These are phyloP conservation scores for Sugiyamaella pinicola DNA, from an alignment of 1,139 yeast genomes.

Conservation along the genomic window DNA sequence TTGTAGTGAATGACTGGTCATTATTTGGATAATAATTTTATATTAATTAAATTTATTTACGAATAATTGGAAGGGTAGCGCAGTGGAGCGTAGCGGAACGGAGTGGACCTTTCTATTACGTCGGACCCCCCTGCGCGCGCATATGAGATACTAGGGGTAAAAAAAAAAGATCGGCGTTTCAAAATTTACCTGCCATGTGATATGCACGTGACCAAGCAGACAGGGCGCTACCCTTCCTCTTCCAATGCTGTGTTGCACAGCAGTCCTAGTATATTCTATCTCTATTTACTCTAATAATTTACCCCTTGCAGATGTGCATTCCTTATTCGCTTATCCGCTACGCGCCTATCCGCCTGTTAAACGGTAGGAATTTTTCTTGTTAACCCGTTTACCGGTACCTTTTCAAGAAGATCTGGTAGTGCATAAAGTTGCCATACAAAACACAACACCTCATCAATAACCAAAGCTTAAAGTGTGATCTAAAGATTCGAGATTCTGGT, in stretches of 20 bases:
- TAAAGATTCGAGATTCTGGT: background rate
- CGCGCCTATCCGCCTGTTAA: background rate
- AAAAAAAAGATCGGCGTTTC: no score
- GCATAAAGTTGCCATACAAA: slow-evolving; percentile 1
- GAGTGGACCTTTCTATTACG: no score
- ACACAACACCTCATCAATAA: slow-evolving; percentile 1
- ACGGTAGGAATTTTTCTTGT: background rate
- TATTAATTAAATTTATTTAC: background rate
- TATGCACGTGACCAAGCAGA: no score
- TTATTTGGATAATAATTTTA: slow-evolving; percentile 7
- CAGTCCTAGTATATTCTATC: no score
- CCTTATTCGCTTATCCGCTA: slow-evolving; percentile 2
- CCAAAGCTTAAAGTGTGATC: background rate
- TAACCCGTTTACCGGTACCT: no score
- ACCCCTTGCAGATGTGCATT: background rate
- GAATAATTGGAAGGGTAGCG: no score
- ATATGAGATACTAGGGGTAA: no score
- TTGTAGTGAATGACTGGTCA: slow-evolving; percentile 14
- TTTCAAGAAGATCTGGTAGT: background rate
- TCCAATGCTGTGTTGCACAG: no score
- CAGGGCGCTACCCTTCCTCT: no score
- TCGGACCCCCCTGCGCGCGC: no score
- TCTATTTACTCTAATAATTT: background rate
- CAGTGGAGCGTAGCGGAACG: no score
- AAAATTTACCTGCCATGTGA: no score